Conservation (phyloP, 257 asterid species). For the Solanum rostratum region DNA sequence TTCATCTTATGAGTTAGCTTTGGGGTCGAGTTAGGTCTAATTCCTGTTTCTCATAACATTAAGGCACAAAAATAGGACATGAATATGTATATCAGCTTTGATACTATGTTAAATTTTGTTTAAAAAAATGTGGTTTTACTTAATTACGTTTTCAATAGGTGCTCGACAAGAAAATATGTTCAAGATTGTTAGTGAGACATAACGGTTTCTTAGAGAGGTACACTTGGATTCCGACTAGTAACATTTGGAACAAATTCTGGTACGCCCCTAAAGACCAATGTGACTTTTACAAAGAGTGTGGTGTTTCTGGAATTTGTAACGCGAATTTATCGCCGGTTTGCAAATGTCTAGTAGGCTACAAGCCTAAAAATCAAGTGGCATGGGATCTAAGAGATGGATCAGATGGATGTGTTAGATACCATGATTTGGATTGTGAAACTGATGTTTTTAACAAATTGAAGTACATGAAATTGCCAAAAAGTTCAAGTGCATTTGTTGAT, state of each 20-base stretch:
- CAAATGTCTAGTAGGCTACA: conserved; percentile 25
- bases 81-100: background rate
- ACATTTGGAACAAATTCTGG: conserved; percentile 47
- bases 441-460: conserved; percentile 34
- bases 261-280: conserved; percentile 37
- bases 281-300: conserved; percentile 25
- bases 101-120: background rate
- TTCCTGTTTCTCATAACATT: background rate
- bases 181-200: conserved; percentile 25
- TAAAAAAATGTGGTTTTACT: background rate
- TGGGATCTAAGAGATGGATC: conserved; percentile 16
- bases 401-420: conserved; percentile 23
- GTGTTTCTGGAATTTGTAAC: conserved; percentile 20
- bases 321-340: conserved; percentile 10
- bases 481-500: conserved; percentile 31
- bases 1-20: background rate
- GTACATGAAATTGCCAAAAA: conserved; percentile 54
- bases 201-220: conserved; percentile 28
- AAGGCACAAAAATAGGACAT: background rate
- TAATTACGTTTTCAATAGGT: background rate
- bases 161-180: conserved; percentile 28
- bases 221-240: conserved; percentile 42
- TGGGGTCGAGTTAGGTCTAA: background rate
- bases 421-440: conserved; percentile 22
- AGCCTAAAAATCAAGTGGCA: conserved; percentile 19